Percentiles rank a stretch among this genome's conserved stretches.
Conservation (phyloP, 257 asterid species). For the Solanum medicagineum region DNA sequence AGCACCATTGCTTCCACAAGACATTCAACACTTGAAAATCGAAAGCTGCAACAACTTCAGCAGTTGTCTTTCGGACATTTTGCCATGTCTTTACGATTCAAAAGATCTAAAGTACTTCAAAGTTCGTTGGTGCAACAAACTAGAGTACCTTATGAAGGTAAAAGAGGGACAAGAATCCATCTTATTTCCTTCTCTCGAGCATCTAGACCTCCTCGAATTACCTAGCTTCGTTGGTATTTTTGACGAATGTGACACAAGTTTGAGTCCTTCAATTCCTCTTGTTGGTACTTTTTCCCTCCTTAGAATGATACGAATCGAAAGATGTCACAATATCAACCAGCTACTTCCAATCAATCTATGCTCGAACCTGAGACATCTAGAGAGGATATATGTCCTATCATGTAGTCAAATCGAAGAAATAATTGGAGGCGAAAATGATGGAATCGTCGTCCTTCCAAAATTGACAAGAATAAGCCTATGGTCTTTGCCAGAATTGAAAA, state of each 20-base stretch:
- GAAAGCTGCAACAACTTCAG: not conserved
- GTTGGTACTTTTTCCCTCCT: constrained; percentile 2
- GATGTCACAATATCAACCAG: not conserved
- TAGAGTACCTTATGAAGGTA: not conserved
- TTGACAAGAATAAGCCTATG: not conserved
- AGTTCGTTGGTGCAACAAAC: not conserved
- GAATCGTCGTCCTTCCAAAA: not conserved
- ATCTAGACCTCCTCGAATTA: not conserved
- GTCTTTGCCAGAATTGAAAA: constrained; percentile 6
- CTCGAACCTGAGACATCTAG: not conserved
- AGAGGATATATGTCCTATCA: not conserved
- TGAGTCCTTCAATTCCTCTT: not conserved
- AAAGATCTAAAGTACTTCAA: not conserved
- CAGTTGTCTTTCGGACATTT: not conserved
- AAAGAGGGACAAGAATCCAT: not conserved
- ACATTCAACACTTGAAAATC: not conserved
- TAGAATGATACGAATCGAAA: not conserved
- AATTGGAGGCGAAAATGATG: not conserved
- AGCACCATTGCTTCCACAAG: not conserved
- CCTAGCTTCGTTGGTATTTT: not conserved
- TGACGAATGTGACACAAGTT: not conserved
- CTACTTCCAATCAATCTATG: not conserved
- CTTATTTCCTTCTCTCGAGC: not conserved
- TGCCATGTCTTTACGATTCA: not conserved
- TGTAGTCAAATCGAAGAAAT: constrained; percentile 1